These are phyloP conservation scores for Blechomonas ayalai DNA, from an alignment of 208 protist species.

Conservation along the genomic window DNA sequence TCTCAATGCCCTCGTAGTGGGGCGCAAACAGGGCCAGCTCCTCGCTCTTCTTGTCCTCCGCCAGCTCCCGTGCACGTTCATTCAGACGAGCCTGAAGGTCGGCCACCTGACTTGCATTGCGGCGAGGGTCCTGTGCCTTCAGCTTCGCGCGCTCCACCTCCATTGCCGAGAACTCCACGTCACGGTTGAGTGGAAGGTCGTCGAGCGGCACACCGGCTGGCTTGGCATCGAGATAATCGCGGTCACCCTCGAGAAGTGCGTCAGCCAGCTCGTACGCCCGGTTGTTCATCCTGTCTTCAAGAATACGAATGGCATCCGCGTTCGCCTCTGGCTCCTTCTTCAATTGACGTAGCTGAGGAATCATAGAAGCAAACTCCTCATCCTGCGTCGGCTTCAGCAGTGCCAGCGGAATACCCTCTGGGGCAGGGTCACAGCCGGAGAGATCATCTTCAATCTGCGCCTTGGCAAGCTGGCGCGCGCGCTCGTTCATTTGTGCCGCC, in stretches of 20 bases:
- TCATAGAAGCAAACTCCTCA: slow-evolving; percentile 34
- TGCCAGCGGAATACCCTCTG: slow-evolving; percentile 60
- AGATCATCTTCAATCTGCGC: slow-evolving; percentile 54
- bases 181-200: slow-evolving; percentile 49
- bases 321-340: slow-evolving; percentile 35
- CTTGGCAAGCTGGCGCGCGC: slow-evolving; percentile 39
- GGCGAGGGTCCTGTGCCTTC: slow-evolving; percentile 39
- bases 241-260: slow-evolving; percentile 49
- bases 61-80: slow-evolving; percentile 15
- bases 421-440: slow-evolving; percentile 33
- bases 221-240: slow-evolving; percentile 47
- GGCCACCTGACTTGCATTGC: slow-evolving; percentile 39
- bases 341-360: slow-evolving; percentile 58
- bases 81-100: slow-evolving; percentile 49
- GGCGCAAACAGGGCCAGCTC: too few relatives aligned
- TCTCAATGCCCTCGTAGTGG: slow-evolving; percentile 12
- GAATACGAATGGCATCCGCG: slow-evolving; percentile 11
- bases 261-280: slow-evolving; percentile 66
- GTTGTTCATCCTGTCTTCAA: slow-evolving; percentile 76
- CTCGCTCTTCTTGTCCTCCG: slow-evolving; percentile 15
- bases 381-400: slow-evolving; percentile 52
- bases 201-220: slow-evolving; percentile 44
- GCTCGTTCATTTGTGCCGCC: slow-evolving; percentile 58
- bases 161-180: slow-evolving; percentile 38
- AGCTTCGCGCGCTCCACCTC: slow-evolving; percentile 51